phyloP scores from a whole-genome alignment of 106 monocot genomes.

The Allium sativum region DNA sequence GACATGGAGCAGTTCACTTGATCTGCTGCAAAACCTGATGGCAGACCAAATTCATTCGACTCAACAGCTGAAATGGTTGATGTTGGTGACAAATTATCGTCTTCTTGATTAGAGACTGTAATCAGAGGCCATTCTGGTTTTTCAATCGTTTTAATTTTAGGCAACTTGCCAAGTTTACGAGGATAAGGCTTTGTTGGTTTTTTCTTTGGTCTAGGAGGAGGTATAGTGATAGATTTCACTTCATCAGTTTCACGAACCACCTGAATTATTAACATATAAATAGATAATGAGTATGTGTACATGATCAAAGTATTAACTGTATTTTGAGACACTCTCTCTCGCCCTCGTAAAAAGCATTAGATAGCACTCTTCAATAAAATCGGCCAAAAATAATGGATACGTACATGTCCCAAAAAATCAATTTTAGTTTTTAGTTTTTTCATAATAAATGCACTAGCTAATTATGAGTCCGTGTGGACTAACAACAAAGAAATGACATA shows the following conservation, averaged over 20 bases:
- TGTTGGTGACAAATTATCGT: constrained; percentile 46
- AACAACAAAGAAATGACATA: too few relatives aligned
- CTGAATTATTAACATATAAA: constrained; percentile 3
- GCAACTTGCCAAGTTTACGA: constrained; percentile 35
- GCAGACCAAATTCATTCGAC: constrained; percentile 22
- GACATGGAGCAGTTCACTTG: background rate
- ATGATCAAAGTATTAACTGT: background rate
- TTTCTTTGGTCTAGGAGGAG: constrained; percentile 81
- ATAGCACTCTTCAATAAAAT: too few relatives aligned
- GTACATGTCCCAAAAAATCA: too few relatives aligned
- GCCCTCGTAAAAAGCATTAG: too few relatives aligned
- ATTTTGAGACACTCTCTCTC: too few relatives aligned
- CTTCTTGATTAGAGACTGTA: background rate
- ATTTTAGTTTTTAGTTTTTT: too few relatives aligned
- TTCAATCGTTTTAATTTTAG: constrained; percentile 1
- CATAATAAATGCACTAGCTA: too few relatives aligned
- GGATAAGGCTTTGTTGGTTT: constrained; percentile 81
- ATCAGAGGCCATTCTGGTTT: constrained; percentile 14
- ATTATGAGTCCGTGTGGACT: too few relatives aligned
- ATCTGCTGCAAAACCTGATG: background rate
- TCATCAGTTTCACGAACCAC: constrained; percentile 21
- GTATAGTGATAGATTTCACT: constrained; percentile 33
- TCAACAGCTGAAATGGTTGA: constrained; percentile 50
- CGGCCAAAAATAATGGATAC: too few relatives aligned
- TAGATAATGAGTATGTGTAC: too few relatives aligned